Base-by-base conservation (phyloP, 2,329 filamentous ascomycete species). In the Penicillium sp. region DNA sequence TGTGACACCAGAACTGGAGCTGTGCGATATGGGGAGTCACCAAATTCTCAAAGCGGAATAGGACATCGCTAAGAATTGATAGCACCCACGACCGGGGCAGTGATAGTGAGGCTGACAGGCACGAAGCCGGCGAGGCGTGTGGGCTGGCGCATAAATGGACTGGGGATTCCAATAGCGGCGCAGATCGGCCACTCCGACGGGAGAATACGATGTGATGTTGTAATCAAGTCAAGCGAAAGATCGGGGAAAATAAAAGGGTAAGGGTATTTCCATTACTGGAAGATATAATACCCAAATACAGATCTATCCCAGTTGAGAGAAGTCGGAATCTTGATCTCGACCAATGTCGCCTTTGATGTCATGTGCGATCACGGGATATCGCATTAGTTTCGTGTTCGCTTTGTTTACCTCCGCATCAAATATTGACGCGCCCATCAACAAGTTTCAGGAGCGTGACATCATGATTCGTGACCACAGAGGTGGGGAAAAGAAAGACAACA, bases 281-380 rank as follows among this genome's bases (percentile, higher is more conserved):
- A 16, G 36, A 39, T 42, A 33, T 18, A 41, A 52, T 36, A 49
- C 33, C 44, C 14, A 29, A 43, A 37, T 44, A 44, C 39, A 38
- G 8, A 22, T 38, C 27, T 25, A 31, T 16, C 25, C 16, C 13
- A 33, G 18, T 16, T 25, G 29, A 22, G 39, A 41, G 19, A 35
- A 18, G 41, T 34, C 18, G 16, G 27, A 43, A 48, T 48, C 38
- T 30, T 41, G 45, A 22, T 31, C 18, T 41, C 18, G 35, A 14
- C 37, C 22, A 31, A n/a, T n/a, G 35, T 46, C 16, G 2, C 18
- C 18, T 41, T 53, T 50, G 56, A 57, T 57, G 52, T 59, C 56
- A 58, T 54, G 31, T 30, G 42, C 9, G 29, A 59, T 64, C 61
- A 63, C 59, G 61, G 61, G 62, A 59, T 40, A 47, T 29, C 56